phyloP scores from a whole-genome alignment of 2,329 filamentous ascomycete genomes.

The Paecilomyces variotii region DNA sequence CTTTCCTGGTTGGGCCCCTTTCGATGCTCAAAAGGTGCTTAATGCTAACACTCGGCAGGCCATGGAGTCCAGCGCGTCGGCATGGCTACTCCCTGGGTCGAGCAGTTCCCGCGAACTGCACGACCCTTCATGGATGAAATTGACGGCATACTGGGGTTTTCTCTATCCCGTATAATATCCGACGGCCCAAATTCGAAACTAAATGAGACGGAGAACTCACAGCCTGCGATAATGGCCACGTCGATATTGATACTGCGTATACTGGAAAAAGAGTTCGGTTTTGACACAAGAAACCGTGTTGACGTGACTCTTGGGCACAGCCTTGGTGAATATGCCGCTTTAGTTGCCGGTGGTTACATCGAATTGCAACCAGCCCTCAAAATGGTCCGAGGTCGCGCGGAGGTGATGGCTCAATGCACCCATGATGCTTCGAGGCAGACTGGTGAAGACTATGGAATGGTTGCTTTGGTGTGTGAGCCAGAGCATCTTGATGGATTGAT shows the following conservation, averaged over 20 bases:
- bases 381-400: slow-evolving; percentile 68
- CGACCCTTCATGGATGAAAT: slow-evolving; percentile 76
- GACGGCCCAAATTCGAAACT: slow-evolving; percentile 69
- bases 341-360: slow-evolving; percentile 77
- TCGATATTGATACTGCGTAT: slow-evolving; percentile 83
- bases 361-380: slow-evolving; percentile 68
- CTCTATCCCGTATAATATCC: slow-evolving; percentile 69
- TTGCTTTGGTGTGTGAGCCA: slow-evolving; percentile 82
- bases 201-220: slow-evolving; percentile 76
- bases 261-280: slow-evolving; percentile 76
- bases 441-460: slow-evolving; percentile 86
- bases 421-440: slow-evolving; percentile 55
- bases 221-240: slow-evolving; percentile 93
- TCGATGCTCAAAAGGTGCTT: neutral
- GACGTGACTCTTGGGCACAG: slow-evolving; percentile 86
- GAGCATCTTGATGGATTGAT: slow-evolving; percentile 64
- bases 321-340: slow-evolving; percentile 83
- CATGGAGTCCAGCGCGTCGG: slow-evolving; percentile 85
- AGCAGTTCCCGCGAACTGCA: slow-evolving; percentile 73
- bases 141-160: slow-evolving; percentile 65
- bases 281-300: slow-evolving; percentile 60
- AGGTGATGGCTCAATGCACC: slow-evolving; percentile 75
- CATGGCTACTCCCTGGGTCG: slow-evolving; percentile 79
- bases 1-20: slow-evolving; percentile 34
- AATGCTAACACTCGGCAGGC: slow-evolving; percentile 43